Evolutionary conservation across 2,329 filamentous ascomycete genomes (phyloP), one percentile per base, ranked within the genome.

Genomic region (Sarocladium kiliense): DNA sequence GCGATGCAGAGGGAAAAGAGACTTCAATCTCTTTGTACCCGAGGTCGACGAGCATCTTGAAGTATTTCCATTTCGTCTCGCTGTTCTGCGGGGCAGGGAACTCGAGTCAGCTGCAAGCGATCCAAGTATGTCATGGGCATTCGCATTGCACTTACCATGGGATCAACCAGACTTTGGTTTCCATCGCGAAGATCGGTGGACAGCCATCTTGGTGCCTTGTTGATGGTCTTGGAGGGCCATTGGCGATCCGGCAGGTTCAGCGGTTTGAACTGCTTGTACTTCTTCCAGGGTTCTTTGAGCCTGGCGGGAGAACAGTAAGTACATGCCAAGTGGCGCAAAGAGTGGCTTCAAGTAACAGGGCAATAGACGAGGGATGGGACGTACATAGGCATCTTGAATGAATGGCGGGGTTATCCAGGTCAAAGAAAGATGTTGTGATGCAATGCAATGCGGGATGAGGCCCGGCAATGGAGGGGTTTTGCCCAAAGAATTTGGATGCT

Each of bases 21-120:
- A 97, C 88, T 70, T 97, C 93, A 61, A 97, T 97, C 74, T 97
- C 93, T 75, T 97, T 97, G 80, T 95, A 97, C 63, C 94, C 93
- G 51, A 97, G 80, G 58, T 93, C 85, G 65, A 87, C 84, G 54
- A 97, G 84, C 91, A 96, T 95, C 74, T 92, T 86, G 79, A 97
- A 97, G 79, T 92, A 97, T 58, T 80, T 79, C 84, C 88, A 94
- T 76, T 97, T 97, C 78, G 97, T 91, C 50, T 96, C 90, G 62
- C 91, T 91, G 67, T 91, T 94, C 90, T 94, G 64, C 36, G 21
- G 54, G 3, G 34, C 36, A 16, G 32, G 36, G 26, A 25, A 32
- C 12, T 9, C 7, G 6, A 45, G 47, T 61, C 55, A 62, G 58
- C 39, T 3, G 19, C 26, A 47, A 27, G 11, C 12, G 3, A 4